A percentile compares a stretch with the other conserved stretches of the same genome.
Evolutionary conservation across 768 basidiomycete genomes (phyloP).

Genomic region (Strobilomyces confusus): DNA sequence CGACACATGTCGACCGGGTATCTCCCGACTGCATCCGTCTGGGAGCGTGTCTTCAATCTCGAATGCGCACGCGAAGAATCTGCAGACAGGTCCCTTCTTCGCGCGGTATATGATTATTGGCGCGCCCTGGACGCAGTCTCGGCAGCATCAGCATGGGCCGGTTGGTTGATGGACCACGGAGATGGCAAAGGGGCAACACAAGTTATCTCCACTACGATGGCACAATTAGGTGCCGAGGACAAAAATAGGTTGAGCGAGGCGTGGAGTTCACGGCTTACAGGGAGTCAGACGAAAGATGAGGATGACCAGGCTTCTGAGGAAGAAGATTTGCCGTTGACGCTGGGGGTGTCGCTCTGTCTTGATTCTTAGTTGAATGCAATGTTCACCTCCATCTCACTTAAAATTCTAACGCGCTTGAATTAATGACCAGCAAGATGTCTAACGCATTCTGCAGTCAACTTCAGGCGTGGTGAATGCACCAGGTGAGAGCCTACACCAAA

Average conservation of each 20-base stretch:
- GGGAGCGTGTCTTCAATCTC: slow-evolving; percentile 40
- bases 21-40: slow-evolving; percentile 42
- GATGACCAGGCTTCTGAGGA: slow-evolving; percentile 10
- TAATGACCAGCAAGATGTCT: not conserved
- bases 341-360: slow-evolving; percentile 1
- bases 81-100: slow-evolving; percentile 18
- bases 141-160: slow-evolving; percentile 43
- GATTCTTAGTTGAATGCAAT: not conserved
- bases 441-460: not conserved
- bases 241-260: slow-evolving; percentile 33
- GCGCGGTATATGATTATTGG: slow-evolving; percentile 42
- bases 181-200: slow-evolving; percentile 39
- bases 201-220: slow-evolving; percentile 33
- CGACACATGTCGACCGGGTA: slow-evolving; percentile 40
- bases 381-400: not conserved
- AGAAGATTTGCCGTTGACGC: slow-evolving; percentile 12
- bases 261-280: slow-evolving; percentile 30
- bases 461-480: not conserved
- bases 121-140: slow-evolving; percentile 33
- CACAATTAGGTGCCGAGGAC: slow-evolving; percentile 24
- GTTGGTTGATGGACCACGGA: slow-evolving; percentile 42
- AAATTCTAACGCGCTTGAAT: not conserved
- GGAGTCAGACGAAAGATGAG: slow-evolving; percentile 6
- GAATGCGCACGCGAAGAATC: slow-evolving; percentile 18
- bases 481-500: too few relatives aligned